Evolutionary conservation across 2,329 filamentous ascomycete genomes (phyloP), one percentile per base, ranked within the genome.

Genomic region (Leptoxyphium fumago): DNA sequence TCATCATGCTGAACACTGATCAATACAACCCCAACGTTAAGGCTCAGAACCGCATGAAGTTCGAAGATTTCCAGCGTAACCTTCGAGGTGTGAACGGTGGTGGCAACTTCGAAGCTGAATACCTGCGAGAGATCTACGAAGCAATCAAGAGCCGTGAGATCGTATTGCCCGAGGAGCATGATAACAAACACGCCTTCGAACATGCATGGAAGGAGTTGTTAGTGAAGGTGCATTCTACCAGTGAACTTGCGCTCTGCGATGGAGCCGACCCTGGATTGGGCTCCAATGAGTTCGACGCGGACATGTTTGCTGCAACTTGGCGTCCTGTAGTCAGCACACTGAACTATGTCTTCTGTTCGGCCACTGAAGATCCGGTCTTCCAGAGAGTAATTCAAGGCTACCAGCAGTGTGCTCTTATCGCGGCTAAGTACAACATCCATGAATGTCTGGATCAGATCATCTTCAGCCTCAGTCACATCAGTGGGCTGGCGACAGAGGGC

Each of bases 301-400:
- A 98, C 59, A 95, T 98, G 85, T 98, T 98, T 61, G 80, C 83
- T 45, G 83, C 87, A 17, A 95, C 88, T 0, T 98, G 93, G 91
- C 87, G 78, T 59, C 89, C 93, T 0, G 87, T 98, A 41, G 75
- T 98, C 32, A 88, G 91, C 2, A 96, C 93, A 0, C 69, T 98
- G 44, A 93, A 91, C 10, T 98, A 96, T 59, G 91, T 98, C 2
- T 98, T 98, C 68, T 94, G 96, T 82, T 96, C 89, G 30, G 93
- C 93, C 13, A 94, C 87, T 0, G 93, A 98, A 57, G 91, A 98
- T 61, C 78, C 89, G 0, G 91, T 98, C 2, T 98, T 94, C 60
- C 85, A 85, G 30, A 78, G 91, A 47, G 84, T 98, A 14, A 86
- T 96, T 26, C 84, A 84, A 40, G 91, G 91, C 1, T 98, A 98